Conservation (phyloP, 495 filamentous ascomycete species). For the Talaromyces adpressus region DNA sequence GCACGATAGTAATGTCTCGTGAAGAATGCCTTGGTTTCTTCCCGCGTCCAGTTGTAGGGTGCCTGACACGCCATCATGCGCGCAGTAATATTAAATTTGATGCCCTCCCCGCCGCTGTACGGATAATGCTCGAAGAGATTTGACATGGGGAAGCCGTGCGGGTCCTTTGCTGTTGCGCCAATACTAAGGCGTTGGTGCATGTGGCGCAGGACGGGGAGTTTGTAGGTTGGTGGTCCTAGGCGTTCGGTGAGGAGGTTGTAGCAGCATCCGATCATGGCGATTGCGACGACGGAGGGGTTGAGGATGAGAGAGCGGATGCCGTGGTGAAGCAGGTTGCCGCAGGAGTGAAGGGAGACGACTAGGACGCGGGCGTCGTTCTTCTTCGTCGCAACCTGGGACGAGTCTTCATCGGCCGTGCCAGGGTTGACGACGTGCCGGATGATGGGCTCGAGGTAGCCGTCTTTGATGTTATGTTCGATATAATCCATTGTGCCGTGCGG, state of each 20-base stretch:
- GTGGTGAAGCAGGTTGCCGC: slow-evolving; percentile 94
- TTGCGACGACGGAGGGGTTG: slow-evolving; percentile 75
- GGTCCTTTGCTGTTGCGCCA: slow-evolving; percentile 61
- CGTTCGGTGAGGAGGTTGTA: slow-evolving; percentile 94
- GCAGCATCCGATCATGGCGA: slow-evolving; percentile 95
- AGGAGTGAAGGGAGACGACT: slow-evolving; percentile 93
- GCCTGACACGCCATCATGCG: slow-evolving; percentile 97
- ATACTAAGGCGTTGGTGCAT: slow-evolving; percentile 47
- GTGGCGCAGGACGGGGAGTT: slow-evolving; percentile 60
- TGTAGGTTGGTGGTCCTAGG: slow-evolving; percentile 77
- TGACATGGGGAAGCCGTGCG: slow-evolving; percentile 91
- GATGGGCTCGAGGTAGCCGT: slow-evolving; percentile 72
- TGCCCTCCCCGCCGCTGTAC: slow-evolving; percentile 45
- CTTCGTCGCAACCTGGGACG: slow-evolving; percentile 6
- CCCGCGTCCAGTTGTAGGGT: slow-evolving; percentile 78
- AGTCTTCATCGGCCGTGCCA: neutral
- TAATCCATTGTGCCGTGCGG: slow-evolving; percentile 42
- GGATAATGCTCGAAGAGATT: slow-evolving; percentile 55
- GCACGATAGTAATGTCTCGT: slow-evolving; percentile 91
- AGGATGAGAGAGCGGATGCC: slow-evolving; percentile 77
- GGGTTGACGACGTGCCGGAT: slow-evolving; percentile 56
- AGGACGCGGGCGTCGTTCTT: slow-evolving; percentile 48
- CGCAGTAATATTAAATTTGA: slow-evolving; percentile 89
- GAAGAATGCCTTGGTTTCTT: slow-evolving; percentile 81
- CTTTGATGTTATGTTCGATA: slow-evolving; percentile 47